A percentile compares a stretch with the other conserved stretches of the same genome.
phyloP scores from a whole-genome alignment of 345 rosid species.

The Barbarea vulgaris region DNA sequence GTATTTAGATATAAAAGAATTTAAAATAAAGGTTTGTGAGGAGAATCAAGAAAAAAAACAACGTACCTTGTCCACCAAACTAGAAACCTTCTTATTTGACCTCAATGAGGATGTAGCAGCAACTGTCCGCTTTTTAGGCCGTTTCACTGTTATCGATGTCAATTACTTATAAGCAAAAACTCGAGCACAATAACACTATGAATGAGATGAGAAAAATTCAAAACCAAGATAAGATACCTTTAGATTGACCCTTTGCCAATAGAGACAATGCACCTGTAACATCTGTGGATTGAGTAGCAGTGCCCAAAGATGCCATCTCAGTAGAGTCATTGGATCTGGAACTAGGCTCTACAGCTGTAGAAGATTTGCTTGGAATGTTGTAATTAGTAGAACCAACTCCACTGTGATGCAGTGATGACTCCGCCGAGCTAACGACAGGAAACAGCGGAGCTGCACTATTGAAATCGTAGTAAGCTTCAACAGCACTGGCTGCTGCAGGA shows the following conservation, averaged over 20 bases:
- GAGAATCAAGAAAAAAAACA: slow-evolving; percentile 8
- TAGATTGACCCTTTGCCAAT: slow-evolving; percentile 60
- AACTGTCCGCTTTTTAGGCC: slow-evolving; percentile 75
- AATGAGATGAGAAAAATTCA: neutral
- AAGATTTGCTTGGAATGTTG: slow-evolving; percentile 36
- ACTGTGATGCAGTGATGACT: slow-evolving; percentile 48
- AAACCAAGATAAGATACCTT: slow-evolving; percentile 53
- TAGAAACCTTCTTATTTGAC: slow-evolving; percentile 91
- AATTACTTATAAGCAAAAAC: slow-evolving; percentile 21
- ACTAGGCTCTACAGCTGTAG: slow-evolving; percentile 38
- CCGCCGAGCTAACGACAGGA: slow-evolving; percentile 44
- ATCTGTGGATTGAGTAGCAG: slow-evolving; percentile 44
- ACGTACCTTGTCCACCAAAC: slow-evolving; percentile 92
- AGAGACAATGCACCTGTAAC: slow-evolving; percentile 42
- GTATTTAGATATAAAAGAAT: neutral
- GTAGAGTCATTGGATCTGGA: slow-evolving; percentile 38
- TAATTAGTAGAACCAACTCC: slow-evolving; percentile 48
- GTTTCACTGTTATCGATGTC: slow-evolving; percentile 50
- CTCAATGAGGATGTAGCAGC: slow-evolving; percentile 73
- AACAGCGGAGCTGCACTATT: slow-evolving; percentile 53
- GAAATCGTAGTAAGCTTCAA: slow-evolving; percentile 61
- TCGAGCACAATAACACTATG: neutral
- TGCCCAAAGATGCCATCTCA: slow-evolving; percentile 40
- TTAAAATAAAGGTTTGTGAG: neutral
- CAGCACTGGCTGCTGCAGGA: slow-evolving; percentile 51